Percentiles rank a stretch among this genome's conserved stretches.
These are phyloP conservation scores for Brassica balearica DNA, from an alignment of 441 rosid genomes.

Conservation along the genomic window DNA sequence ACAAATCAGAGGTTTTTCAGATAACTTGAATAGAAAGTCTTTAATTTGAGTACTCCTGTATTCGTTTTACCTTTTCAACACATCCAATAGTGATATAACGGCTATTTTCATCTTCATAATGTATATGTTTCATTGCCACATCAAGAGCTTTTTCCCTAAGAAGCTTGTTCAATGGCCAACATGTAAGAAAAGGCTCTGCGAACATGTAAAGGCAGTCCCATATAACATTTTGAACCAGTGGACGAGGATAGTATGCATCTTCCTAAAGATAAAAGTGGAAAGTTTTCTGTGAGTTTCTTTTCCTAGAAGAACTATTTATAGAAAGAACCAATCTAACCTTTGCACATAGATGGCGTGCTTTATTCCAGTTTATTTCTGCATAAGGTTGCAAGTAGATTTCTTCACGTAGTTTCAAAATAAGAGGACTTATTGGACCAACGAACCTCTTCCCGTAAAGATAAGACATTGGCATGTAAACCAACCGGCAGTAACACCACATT, in stretches of 20 bases:
- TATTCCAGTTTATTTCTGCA: conserved; percentile 60
- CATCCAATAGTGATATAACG: conserved; percentile 67
- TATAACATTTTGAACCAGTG: conserved; percentile 43
- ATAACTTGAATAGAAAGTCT: conserved; percentile 8
- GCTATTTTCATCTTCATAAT: conserved; percentile 66
- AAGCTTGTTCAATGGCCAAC: conserved; percentile 63
- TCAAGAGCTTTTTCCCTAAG: conserved; percentile 55
- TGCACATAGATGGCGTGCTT: conserved; percentile 71
- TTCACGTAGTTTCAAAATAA: conserved; percentile 56
- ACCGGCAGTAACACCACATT: conserved; percentile 82
- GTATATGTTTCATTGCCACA: conserved; percentile 55
- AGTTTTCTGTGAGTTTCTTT: not conserved
- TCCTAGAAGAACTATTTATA: no score
- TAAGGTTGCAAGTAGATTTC: conserved; percentile 66
- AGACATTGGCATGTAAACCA: conserved; percentile 87
- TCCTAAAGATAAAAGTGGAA: conserved; percentile 52
- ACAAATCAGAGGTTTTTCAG: conserved; percentile 11
- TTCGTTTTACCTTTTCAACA: conserved; percentile 53
- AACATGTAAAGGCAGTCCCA: conserved; percentile 49
- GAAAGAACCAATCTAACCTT: conserved; percentile 46
- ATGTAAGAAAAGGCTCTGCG: conserved; percentile 51
- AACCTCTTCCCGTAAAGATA: conserved; percentile 79
- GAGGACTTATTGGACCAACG: conserved; percentile 74
- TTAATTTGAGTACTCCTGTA: no score
- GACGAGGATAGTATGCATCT: conserved; percentile 56